These are phyloP conservation scores for Chloromonas sp. DNA, from an alignment of 163 green algal species.

Conservation along the genomic window DNA sequence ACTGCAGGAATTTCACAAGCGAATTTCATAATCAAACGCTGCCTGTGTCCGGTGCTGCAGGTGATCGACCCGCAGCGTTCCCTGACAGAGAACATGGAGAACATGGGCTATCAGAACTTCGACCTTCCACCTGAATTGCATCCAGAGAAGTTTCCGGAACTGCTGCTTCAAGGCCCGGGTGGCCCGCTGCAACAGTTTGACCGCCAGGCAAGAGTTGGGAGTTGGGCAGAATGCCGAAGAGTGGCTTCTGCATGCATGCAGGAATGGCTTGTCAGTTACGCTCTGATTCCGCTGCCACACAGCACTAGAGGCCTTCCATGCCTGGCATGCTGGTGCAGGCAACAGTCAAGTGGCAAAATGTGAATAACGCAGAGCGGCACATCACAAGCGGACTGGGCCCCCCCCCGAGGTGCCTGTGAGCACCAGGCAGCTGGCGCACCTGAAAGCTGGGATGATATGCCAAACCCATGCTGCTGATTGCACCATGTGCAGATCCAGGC, in stretches of 20 bases:
- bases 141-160: slow-evolving; percentile 30
- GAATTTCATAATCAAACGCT: no score
- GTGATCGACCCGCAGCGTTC: slow-evolving; percentile 30
- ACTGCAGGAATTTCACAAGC: no score
- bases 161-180: slow-evolving; percentile 24
- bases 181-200: slow-evolving; percentile 26
- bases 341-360: background rate
- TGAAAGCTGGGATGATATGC: no score
- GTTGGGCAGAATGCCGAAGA: background rate
- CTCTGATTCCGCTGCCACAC: background rate
- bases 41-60: slow-evolving; percentile 4
- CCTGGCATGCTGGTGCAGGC: background rate
- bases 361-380: no score
- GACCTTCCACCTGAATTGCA: slow-evolving; percentile 40
- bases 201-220: slow-evolving; percentile 11
- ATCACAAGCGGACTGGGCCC: no score
- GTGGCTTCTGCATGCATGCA: background rate
- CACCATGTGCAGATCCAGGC: slow-evolving; percentile 16
- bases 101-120: slow-evolving; percentile 23
- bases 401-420: no score
- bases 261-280: no score
- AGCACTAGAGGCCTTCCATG: background rate
- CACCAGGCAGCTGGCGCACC: no score
- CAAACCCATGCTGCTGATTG: no score
- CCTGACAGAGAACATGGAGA: slow-evolving; percentile 40